phyloP scores from a whole-genome alignment of 2,329 filamentous ascomycete species.

The Ploettnerulaceae sp. region DNA sequence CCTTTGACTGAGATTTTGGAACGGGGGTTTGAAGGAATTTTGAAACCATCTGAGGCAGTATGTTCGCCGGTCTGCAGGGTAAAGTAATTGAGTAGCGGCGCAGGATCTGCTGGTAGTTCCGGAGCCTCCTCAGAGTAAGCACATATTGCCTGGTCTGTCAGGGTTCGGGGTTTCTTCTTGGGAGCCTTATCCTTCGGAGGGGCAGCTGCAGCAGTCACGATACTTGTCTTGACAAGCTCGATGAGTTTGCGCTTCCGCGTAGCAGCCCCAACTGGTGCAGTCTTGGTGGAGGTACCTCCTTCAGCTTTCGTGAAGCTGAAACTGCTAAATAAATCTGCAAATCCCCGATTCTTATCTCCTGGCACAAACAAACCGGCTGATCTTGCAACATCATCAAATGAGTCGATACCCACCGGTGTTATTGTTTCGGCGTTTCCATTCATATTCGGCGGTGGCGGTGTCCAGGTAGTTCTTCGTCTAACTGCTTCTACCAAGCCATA shows the following conservation, averaged over 20 bases:
- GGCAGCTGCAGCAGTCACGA: constrained; percentile 29
- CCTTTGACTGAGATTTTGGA: constrained; percentile 28
- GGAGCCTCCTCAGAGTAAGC: constrained; percentile 49
- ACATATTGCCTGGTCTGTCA: constrained; percentile 73
- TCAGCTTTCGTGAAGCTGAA: constrained; percentile 37
- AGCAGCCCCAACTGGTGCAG: constrained; percentile 7
- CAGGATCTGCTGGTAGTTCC: constrained; percentile 27
- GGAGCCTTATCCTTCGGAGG: constrained; percentile 47
- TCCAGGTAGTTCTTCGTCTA: constrained; percentile 60
- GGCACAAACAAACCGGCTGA: constrained; percentile 2
- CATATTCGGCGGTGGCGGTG: constrained; percentile 47
- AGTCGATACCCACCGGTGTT: neutral
- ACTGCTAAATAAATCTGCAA: constrained; percentile 37
- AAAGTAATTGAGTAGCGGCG: constrained; percentile 46
- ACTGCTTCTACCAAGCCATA: constrained; percentile 40
- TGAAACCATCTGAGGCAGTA: constrained; percentile 17
- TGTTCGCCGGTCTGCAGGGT: constrained; percentile 13
- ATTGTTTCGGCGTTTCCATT: neutral
- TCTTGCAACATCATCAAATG: neutral
- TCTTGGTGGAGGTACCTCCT: constrained; percentile 12
- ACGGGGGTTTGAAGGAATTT: constrained; percentile 25
- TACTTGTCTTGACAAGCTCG: constrained; percentile 42
- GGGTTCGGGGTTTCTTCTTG: constrained; percentile 69
- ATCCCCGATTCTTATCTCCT: constrained; percentile 26
- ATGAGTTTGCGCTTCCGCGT: constrained; percentile 54